These are phyloP conservation scores for Chlamydomonas incerta DNA, from an alignment of 139 green algal species.

Conservation along the genomic window DNA sequence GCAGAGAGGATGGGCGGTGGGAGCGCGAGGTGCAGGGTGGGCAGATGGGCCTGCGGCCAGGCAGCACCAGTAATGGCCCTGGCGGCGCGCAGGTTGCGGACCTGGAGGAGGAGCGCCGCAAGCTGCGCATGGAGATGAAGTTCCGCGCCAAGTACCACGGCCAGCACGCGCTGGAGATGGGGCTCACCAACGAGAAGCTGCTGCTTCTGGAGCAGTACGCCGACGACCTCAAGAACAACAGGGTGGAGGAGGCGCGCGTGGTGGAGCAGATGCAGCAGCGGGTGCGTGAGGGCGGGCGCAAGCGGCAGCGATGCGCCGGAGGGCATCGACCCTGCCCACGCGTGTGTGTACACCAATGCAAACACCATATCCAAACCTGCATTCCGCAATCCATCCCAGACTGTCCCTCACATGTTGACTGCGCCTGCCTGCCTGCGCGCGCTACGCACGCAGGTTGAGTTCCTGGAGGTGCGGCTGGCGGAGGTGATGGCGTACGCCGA, in stretches of 20 bases:
- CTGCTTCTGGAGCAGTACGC: constrained; percentile 78
- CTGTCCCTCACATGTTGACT: no score
- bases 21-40: no score
- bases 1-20: no score
- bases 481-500: constrained; percentile 77
- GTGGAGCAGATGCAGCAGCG: constrained; percentile 69
- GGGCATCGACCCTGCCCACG: no score
- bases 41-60: no score
- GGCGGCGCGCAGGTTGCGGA: constrained; percentile 65
- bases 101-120: constrained; percentile 81
- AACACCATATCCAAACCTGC: no score
- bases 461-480: constrained; percentile 70
- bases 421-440: no score
- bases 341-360: no score
- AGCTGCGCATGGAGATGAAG: constrained; percentile 80
- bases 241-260: constrained; percentile 61
- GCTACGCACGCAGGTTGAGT: constrained; percentile 64
- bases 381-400: no score
- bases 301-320: no score
- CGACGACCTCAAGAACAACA: constrained; percentile 69
- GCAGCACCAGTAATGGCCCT: no score
- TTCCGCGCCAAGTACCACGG: constrained; percentile 86
- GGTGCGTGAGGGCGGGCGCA: constrained; percentile 39
- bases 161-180: constrained; percentile 69
- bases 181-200: constrained; percentile 72